A percentile compares a stretch with the other conserved stretches of the same genome.
Evolutionary conservation across 148 eudicot genomes (phyloP).

Genomic region (Beta vulgaris): DNA sequence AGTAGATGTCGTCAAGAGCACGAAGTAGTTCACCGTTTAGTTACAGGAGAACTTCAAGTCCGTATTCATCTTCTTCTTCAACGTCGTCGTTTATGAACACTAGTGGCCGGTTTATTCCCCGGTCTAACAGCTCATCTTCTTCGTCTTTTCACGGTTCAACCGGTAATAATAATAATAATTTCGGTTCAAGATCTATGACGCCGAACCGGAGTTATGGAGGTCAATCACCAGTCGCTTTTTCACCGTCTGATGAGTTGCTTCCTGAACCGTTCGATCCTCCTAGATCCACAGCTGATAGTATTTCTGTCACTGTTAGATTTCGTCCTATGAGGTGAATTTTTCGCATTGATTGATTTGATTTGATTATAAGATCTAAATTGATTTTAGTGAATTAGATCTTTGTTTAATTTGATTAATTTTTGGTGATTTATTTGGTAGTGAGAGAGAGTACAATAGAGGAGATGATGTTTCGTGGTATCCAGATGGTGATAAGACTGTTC

Average conservation of each 20-base stretch:
- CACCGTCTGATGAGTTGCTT: conserved; percentile 50
- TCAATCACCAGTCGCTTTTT: conserved; percentile 55
- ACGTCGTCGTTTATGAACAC: conserved; percentile 65
- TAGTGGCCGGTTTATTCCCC: conserved; percentile 52
- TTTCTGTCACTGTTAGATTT: conserved; percentile 89
- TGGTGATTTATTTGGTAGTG: conserved; percentile 40
- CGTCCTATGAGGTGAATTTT: conserved; percentile 71
- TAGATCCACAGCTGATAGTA: conserved; percentile 70
- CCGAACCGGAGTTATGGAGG: conserved; percentile 40
- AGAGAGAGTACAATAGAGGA: conserved; percentile 78
- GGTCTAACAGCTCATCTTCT: conserved; percentile 46
- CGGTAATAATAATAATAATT: conserved; percentile 20
- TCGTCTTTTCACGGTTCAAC: conserved; percentile 39
- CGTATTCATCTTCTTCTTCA: conserved; percentile 73
- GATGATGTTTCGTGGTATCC: conserved; percentile 94
- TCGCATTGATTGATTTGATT: no score
- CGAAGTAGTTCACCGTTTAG: conserved; percentile 84
- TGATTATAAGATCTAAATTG: not conserved
- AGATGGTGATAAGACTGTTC: conserved; percentile 81
- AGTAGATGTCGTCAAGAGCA: conserved; percentile 53
- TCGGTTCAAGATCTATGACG: conserved; percentile 56
- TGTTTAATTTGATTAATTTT: conserved; percentile 6
- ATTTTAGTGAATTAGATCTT: not conserved
- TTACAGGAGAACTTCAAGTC: conserved; percentile 52
- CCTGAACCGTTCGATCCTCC: conserved; percentile 49